phyloP scores from a whole-genome alignment of 2,329 filamentous ascomycete genomes.

The Sordariomycetes sp. region DNA sequence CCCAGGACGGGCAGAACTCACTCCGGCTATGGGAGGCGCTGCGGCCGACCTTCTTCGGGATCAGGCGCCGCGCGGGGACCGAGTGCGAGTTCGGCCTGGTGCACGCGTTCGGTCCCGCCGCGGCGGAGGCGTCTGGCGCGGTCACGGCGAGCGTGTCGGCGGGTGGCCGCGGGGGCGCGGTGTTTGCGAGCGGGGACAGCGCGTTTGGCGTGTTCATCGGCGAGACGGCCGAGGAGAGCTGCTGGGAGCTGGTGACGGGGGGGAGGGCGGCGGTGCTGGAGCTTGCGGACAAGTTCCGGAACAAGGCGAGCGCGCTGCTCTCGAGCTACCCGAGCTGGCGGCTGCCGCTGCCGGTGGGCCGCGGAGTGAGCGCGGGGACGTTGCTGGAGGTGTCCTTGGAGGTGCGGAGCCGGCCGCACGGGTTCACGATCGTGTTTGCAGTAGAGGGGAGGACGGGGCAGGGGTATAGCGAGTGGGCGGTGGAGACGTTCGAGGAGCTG shows the following conservation, averaged over 20 bases:
- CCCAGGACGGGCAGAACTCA: neutral
- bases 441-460: neutral
- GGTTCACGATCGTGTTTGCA: neutral
- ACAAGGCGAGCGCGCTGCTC: neutral
- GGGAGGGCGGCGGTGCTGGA: neutral
- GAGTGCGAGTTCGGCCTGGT: neutral
- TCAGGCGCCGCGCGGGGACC: neutral
- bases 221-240: neutral
- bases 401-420: neutral
- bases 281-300: neutral
- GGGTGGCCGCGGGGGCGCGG: neutral
- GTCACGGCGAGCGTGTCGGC: neutral
- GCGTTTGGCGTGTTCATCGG: neutral
- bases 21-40: neutral
- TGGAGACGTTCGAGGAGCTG: no score
- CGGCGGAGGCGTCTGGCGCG: neutral
- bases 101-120: neutral
- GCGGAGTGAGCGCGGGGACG: neutral
- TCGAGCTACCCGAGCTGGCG: neutral
- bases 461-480: neutral
- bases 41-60: constrained; percentile 1
- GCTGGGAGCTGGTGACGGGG: neutral
- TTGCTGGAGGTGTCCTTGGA: neutral
- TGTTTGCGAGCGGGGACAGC: neutral
- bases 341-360: neutral